Evolutionary conservation across 768 basidiomycete species (phyloP).

Genomic region (Leccinum pellstonianum): DNA sequence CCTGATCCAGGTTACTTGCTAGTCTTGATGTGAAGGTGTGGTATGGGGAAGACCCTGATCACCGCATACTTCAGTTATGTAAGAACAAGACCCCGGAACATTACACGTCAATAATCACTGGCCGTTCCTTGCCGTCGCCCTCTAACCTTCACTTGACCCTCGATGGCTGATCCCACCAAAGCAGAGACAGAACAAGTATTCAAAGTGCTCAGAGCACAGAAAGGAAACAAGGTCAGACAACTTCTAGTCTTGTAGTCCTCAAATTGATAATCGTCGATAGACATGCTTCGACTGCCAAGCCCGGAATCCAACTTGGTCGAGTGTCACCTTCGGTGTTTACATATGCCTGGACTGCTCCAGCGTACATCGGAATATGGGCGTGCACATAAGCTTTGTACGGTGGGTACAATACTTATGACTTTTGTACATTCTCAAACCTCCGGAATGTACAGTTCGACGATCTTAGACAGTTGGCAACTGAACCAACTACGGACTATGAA

Average conservation of each 20-base stretch:
- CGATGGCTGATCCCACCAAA: conserved; percentile 77
- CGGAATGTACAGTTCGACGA: conserved; percentile 72
- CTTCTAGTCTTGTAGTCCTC: not conserved
- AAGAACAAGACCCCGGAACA: conserved; percentile 17
- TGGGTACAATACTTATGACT: conserved; percentile 36
- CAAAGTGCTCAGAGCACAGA: conserved; percentile 75
- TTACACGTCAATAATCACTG: conserved; percentile 17
- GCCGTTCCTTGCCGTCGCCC: conserved; percentile 3
- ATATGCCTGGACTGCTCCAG: conserved; percentile 98
- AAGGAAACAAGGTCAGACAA: conserved; percentile 76
- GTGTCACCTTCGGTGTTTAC: conserved; percentile 94
- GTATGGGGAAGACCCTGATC: conserved; percentile 13
- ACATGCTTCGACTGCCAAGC: conserved; percentile 94
- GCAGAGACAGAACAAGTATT: conserved; percentile 87
- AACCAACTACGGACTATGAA: conserved; percentile 94
- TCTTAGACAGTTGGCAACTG: conserved; percentile 93
- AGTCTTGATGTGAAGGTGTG: too few species aligned
- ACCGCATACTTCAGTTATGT: conserved; percentile 3
- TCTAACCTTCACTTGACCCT: conserved; percentile 6
- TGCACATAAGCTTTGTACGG: conserved; percentile 97
- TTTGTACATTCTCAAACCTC: conserved; percentile 13
- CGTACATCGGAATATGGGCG: conserved; percentile 94
- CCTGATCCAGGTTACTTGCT: not conserved
- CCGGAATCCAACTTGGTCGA: conserved; percentile 97
- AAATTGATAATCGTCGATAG: conserved; percentile 38